Percentiles rank a stretch among this genome's conserved stretches.
These are phyloP conservation scores for Endogone sp. DNA, from an alignment of 192 early-diverging fungal genomes.

Conservation along the genomic window DNA sequence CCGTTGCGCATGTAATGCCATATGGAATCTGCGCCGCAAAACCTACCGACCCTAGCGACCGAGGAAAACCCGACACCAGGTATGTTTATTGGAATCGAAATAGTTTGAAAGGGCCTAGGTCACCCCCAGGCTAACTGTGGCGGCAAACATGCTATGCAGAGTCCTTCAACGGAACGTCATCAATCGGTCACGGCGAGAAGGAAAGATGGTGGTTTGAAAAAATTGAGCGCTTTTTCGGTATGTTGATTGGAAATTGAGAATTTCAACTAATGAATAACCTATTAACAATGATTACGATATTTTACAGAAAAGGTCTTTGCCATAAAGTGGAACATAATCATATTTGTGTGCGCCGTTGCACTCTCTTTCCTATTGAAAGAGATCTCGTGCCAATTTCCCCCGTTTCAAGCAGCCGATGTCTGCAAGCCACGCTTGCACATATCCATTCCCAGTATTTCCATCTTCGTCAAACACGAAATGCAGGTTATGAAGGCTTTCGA, in stretches of 20 bases:
- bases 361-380: not conserved
- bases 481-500: not conserved
- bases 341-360: not conserved
- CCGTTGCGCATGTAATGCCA: too few relatives aligned
- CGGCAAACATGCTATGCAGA: too few relatives aligned
- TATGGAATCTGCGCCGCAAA: too few relatives aligned
- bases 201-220: too few relatives aligned
- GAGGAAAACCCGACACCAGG: too few relatives aligned
- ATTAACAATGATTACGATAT: not conserved
- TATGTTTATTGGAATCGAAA: too few relatives aligned
- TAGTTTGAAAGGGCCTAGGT: too few relatives aligned
- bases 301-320: not conserved
- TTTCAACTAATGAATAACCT: not conserved
- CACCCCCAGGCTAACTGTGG: too few relatives aligned
- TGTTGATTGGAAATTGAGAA: not conserved
- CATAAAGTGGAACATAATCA: not conserved
- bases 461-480: not conserved
- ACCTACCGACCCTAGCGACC: too few relatives aligned
- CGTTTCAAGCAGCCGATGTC: not conserved
- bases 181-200: too few relatives aligned
- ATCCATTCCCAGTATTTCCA: not conserved
- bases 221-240: not conserved
- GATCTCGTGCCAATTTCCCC: not conserved
- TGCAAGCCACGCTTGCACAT: not conserved
- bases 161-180: too few relatives aligned